Percentiles rank a stretch among this genome's conserved stretches.
phyloP scores from a whole-genome alignment of 2,329 filamentous ascomycete genomes.

The Monosporascus sp. region DNA sequence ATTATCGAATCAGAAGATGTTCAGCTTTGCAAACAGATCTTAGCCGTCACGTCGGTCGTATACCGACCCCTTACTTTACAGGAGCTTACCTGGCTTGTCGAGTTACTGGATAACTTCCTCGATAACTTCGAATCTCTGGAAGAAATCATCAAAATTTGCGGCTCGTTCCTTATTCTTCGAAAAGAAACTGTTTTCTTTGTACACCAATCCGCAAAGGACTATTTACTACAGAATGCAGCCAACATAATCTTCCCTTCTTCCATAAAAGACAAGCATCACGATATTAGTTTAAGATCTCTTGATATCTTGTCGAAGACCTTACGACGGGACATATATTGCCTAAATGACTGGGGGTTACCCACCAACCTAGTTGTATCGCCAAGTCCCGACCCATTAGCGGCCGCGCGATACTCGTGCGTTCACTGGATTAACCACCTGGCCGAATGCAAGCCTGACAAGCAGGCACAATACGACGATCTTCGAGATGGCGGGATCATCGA shows the following conservation, averaged over 20 bases:
- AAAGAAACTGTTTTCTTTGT: background rate
- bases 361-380: no score
- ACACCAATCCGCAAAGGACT: background rate
- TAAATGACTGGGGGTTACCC: no score
- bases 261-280: background rate
- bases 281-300: background rate
- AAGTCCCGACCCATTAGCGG: no score
- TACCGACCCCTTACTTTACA: background rate
- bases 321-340: no score
- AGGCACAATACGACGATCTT: no score
- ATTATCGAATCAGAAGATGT: no score
- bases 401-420: no score
- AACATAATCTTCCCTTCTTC: no score
- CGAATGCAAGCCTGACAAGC: no score
- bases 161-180: background rate
- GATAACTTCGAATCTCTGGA: background rate
- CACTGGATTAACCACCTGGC: no score
- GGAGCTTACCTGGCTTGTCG: background rate
- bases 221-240: background rate
- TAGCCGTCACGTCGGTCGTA: background rate
- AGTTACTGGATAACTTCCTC: background rate
- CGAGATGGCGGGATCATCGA: no score
- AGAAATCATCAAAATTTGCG: background rate
- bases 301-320: background rate
- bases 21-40: background rate